Evolutionary conservation across 331 rosid genomes (phyloP).

Genomic region (Malus hybrid): DNA sequence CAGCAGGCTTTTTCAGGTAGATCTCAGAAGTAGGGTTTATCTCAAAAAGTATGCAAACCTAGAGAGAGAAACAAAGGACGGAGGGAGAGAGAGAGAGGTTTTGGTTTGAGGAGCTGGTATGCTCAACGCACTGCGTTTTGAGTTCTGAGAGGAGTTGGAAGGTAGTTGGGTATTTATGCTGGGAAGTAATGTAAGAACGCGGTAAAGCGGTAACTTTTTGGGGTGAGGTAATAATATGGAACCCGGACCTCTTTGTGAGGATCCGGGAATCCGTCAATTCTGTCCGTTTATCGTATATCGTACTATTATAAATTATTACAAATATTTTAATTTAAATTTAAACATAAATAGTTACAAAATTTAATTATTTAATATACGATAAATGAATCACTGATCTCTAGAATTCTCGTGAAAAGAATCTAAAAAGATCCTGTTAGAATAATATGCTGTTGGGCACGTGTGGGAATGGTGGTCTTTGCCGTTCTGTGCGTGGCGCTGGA

Average conservation of each 20-base stretch:
- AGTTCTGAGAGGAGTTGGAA: conserved; percentile 4
- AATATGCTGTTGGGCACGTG: conserved; percentile 1
- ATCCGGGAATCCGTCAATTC: no score
- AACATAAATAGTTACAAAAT: no score
- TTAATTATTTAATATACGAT: no score
- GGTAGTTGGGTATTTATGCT: conserved; percentile 60
- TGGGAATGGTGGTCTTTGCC: not conserved
- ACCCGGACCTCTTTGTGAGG: no score
- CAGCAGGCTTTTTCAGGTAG: conserved; percentile 17
- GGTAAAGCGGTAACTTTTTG: not conserved
- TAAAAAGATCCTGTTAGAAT: no score
- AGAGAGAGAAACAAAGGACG: not conserved
- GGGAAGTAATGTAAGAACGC: not conserved
- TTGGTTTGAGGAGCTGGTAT: not conserved
- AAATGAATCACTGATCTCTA: no score
- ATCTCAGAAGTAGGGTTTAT: conserved; percentile 17
- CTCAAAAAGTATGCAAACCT: not conserved
- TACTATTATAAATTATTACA: no score
- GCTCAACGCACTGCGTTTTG: not conserved
- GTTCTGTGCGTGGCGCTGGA: not conserved
- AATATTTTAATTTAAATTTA: no score
- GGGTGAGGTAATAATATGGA: not conserved
- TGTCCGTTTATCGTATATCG: no score
- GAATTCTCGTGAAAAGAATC: no score
- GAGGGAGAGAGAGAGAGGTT: not conserved